These are phyloP conservation scores for Diaporthe australafricana DNA, from an alignment of 2,329 filamentous ascomycete genomes.

Conservation along the genomic window DNA sequence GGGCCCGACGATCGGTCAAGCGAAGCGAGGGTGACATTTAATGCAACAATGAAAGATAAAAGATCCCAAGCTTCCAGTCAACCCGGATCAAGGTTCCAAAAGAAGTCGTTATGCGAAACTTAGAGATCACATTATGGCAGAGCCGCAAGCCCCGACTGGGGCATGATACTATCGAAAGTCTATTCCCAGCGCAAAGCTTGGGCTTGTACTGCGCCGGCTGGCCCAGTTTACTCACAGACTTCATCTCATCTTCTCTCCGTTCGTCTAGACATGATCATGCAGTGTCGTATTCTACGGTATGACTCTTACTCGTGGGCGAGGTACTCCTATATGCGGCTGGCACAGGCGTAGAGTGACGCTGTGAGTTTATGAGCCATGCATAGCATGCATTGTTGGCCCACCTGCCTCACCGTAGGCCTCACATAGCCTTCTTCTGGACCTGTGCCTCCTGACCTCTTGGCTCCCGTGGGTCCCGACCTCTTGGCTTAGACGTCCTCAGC, in stretches of 20 bases:
- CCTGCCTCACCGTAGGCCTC: not conserved
- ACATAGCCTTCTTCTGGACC: not conserved
- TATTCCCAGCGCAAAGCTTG: not conserved
- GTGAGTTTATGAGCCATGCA: not conserved
- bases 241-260: not conserved
- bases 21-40: not conserved
- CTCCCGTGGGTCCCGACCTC: not conserved
- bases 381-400: conserved; percentile 1
- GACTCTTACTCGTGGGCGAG: conserved; percentile 13
- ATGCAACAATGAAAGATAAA: not conserved
- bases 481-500: not conserved
- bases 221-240: not conserved
- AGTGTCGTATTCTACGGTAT: not conserved
- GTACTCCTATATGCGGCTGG: not conserved
- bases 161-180: conserved; percentile 11
- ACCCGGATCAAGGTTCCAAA: conserved; percentile 3
- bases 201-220: not conserved
- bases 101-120: not conserved
- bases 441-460: conserved; percentile 1
- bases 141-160: conserved; percentile 14
- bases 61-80: conserved; percentile 1
- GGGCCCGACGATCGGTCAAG: not conserved
- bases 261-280: conserved; percentile 1
- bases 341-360: not conserved
- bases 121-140: not conserved